phyloP scores from a whole-genome alignment of 2,329 filamentous ascomycete genomes.

The Penicillium hordei region DNA sequence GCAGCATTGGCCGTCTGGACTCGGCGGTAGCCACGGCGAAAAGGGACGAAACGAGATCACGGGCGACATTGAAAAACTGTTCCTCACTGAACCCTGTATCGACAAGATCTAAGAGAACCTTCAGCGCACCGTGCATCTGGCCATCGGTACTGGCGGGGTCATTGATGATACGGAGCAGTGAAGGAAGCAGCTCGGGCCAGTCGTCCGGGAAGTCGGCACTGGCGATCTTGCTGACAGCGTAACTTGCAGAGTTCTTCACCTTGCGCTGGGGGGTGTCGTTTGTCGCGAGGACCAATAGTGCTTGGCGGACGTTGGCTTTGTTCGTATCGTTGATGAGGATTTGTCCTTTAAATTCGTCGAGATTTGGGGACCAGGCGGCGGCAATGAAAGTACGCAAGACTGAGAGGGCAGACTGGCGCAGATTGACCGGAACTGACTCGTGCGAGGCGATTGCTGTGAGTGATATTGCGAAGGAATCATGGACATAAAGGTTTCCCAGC shows the following conservation, averaged over 20 bases:
- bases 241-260: conserved; percentile 85
- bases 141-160: conserved; percentile 67
- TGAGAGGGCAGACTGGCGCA: conserved; percentile 80
- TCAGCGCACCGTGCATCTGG: conserved; percentile 85
- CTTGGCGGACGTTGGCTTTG: conserved; percentile 70
- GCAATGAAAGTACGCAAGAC: conserved; percentile 80
- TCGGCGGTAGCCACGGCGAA: conserved; percentile 79
- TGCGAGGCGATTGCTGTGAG: conserved; percentile 80
- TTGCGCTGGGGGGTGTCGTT: conserved; percentile 72
- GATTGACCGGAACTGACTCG: conserved; percentile 66
- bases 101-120: conserved; percentile 83
- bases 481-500: conserved; percentile 67
- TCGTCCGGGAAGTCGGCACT: conserved; percentile 89
- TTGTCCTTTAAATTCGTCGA: conserved; percentile 67
- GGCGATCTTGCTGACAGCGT: conserved; percentile 89
- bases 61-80: conserved; percentile 88
- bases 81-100: conserved; percentile 92
- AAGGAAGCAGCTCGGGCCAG: conserved; percentile 86
- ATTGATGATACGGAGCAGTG: conserved; percentile 71
- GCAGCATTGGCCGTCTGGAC: conserved; percentile 69
- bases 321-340: conserved; percentile 70
- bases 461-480: conserved; percentile 71
- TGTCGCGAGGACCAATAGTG: conserved; percentile 74
- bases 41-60: conserved; percentile 78
- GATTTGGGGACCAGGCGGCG: conserved; percentile 75